These are phyloP conservation scores for Nepenthes gracilis DNA, from an alignment of 148 eudicot species.

Conservation along the genomic window DNA sequence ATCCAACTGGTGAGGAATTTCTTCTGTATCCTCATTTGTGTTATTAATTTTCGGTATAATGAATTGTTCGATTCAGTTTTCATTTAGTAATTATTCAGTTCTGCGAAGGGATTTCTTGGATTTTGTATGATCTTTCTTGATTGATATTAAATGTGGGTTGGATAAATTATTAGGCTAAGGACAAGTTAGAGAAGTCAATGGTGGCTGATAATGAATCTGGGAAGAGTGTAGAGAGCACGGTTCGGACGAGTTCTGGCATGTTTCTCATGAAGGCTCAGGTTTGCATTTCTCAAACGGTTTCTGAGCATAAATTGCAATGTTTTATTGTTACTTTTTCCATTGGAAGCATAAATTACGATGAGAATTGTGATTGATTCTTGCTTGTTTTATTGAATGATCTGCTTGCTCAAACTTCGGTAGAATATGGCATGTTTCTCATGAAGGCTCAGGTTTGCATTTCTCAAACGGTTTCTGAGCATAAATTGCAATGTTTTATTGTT, in stretches of 20 bases:
- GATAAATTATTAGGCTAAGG: slow-evolving; percentile 48
- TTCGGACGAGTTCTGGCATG: slow-evolving; percentile 85
- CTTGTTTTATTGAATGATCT: background rate
- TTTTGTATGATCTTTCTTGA: too few species aligned
- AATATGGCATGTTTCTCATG: slow-evolving; percentile 59
- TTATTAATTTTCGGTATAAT: background rate
- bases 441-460: slow-evolving; percentile 50
- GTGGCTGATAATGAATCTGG: slow-evolving; percentile 84
- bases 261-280: slow-evolving; percentile 70
- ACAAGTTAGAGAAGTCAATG: slow-evolving; percentile 74
- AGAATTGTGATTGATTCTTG: background rate
- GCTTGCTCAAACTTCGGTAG: background rate
- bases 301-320: background rate
- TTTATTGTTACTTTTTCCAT: background rate
- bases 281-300: slow-evolving; percentile 4
- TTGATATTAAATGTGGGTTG: background rate
- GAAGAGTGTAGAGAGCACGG: slow-evolving; percentile 54
- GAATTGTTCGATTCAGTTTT: background rate
- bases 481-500: background rate
- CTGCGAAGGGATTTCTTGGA: too few species aligned
- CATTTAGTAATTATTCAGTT: too few species aligned
- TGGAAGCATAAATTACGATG: too few species aligned
- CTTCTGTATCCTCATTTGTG: background rate
- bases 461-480: background rate
- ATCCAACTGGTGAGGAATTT: slow-evolving; percentile 50